Evolutionary conservation across 2,329 filamentous ascomycete genomes (phyloP), one percentile per base, ranked within the genome.

Genomic region (Helminthosporium solani): DNA sequence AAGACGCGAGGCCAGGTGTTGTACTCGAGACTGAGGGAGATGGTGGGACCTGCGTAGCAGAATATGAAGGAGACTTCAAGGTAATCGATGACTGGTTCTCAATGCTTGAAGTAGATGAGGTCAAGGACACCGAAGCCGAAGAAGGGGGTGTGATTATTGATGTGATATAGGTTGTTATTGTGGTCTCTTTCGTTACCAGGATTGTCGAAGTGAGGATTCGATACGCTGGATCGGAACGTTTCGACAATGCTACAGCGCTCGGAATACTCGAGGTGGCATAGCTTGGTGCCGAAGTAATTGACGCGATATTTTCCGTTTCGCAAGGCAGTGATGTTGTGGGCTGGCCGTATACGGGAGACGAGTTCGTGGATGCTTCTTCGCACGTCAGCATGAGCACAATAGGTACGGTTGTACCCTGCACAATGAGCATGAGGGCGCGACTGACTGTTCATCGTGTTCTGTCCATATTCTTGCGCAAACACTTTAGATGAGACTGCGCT

Each of bases 401-500:
- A 45, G 54, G 15, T 42, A 46, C n/a, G 48, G 42, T 18, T 31
- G 42, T 18, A 50, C n/a, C 28, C 36, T 23, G 14, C 36, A 20
- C 2, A 7, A 30, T 15, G 28, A 15, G 33, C n/a, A 11, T 3
- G 19, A 20, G 16, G 7, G 12, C 23, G 18, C 3, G 9, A 28
- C 54, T 52, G 55, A 28, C 52, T 47, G 18, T 50, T 48, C 19
- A 42, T 19, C 9, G 38, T 45, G n/a, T 42, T 47, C 12, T 6
- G 28, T 31, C 33, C 23, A 25, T 40, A 54, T 33, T 8, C 46
- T 38, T 50, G 52, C 36, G 48, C 55, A 6, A 58, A 16, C 3
- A 51, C 56, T 33, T 45, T 34, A 14, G 40, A 46, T 12, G 58
- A 55, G n/a, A 63, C 34, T 21, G 49, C 50, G 28, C 48, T 38